Conservation (phyloP, 2,329 filamentous ascomycete species). For the Xylaria sp. region DNA sequence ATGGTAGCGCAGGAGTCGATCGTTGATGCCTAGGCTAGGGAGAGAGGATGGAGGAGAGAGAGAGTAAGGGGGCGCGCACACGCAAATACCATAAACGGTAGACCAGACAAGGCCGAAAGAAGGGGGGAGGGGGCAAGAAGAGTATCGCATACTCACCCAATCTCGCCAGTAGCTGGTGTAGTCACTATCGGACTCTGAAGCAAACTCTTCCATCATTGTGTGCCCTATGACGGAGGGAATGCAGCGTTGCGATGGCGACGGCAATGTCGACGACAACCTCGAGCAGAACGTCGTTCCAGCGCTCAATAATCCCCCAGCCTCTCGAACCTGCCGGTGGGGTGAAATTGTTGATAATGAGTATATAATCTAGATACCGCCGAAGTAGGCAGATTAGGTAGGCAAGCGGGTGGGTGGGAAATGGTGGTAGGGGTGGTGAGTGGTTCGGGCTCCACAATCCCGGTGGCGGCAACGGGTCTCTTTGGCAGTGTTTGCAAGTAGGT, state of each 20-base stretch:
- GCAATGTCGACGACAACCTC: not conserved
- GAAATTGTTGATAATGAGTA: not conserved
- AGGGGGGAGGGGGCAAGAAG: not conserved
- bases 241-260: constrained; percentile 18
- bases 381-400: not conserved
- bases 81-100: not conserved
- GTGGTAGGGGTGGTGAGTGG: too few relatives aligned
- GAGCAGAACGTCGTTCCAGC: not conserved
- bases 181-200: constrained; percentile 97
- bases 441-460: not conserved
- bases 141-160: constrained; percentile 78
- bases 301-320: not conserved
- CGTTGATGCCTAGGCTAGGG: not conserved
- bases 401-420: not conserved
- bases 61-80: not conserved
- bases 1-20: not conserved
- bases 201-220: constrained; percentile 90
- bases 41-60: not conserved
- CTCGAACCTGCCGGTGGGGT: not conserved
- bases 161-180: constrained; percentile 99
- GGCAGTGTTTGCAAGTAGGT: too few relatives aligned
- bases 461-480: not conserved
- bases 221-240: not conserved
- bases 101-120: constrained; percentile 4
- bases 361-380: too few relatives aligned